Conservation (phyloP, 495 filamentous ascomycete genomes). For the Viridothelium virens region DNA sequence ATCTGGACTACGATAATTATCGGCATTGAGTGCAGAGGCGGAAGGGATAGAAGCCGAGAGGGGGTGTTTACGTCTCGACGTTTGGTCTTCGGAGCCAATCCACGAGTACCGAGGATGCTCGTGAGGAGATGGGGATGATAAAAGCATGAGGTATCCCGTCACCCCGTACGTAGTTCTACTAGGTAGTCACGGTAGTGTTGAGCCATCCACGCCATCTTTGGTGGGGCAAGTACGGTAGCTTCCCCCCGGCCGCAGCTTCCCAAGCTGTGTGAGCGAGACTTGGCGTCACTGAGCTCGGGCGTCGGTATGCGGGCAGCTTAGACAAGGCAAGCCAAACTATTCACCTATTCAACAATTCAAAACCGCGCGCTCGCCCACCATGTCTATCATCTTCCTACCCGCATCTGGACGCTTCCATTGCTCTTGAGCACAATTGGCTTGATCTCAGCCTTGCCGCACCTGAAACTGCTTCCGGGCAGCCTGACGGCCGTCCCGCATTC, state of each 20-base stretch:
- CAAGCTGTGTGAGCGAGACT: not conserved
- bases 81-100: not conserved
- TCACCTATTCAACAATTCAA: not conserved
- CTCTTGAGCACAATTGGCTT: not conserved
- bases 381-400: not conserved
- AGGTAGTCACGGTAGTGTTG: too few species aligned
- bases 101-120: not conserved
- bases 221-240: not conserved
- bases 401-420: not conserved
- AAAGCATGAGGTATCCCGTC: not conserved
- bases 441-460: not conserved
- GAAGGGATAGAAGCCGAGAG: not conserved
- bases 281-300: not conserved
- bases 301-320: not conserved
- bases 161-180: too few species aligned
- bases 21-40: not conserved
- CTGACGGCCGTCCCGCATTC: not conserved
- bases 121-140: conserved; percentile 1
- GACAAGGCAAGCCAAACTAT: not conserved
- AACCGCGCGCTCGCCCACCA: not conserved
- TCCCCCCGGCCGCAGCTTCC: not conserved
- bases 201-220: too few species aligned
- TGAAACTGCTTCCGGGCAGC: not conserved
- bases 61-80: not conserved
- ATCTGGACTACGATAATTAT: too few species aligned